phyloP scores from a whole-genome alignment of 805 yeast genomes.

The Komagataella populi region DNA sequence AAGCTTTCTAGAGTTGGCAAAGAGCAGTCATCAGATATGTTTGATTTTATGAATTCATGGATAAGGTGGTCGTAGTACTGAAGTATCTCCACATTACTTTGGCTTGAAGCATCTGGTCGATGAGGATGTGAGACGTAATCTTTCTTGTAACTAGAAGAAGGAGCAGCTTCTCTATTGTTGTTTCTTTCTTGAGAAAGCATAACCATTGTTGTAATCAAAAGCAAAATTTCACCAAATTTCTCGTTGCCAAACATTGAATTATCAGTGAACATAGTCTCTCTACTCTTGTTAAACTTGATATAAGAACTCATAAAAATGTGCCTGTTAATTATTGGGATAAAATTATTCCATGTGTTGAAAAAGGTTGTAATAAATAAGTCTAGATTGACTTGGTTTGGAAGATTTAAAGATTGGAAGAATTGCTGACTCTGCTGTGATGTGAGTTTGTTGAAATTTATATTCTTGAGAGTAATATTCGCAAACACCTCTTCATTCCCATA shows the following conservation, averaged over 20 bases:
- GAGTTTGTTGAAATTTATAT: slow-evolving; percentile 23
- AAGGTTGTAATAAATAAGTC: slow-evolving; percentile 57
- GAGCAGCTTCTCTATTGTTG: slow-evolving; percentile 4
- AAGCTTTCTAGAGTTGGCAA: slow-evolving; percentile 59
- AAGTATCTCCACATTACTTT: slow-evolving; percentile 17
- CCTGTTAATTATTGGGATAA: slow-evolving; percentile 58
- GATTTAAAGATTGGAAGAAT: slow-evolving; percentile 27
- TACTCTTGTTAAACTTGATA: slow-evolving; percentile 26
- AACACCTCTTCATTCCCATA: slow-evolving; percentile 19
- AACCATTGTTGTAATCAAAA: slow-evolving; percentile 36
- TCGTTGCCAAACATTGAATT: slow-evolving; percentile 30
- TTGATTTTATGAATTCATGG: slow-evolving; percentile 48
- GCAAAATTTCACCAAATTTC: slow-evolving; percentile 40
- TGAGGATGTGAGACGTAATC: background rate
- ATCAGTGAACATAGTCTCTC: slow-evolving; percentile 29
- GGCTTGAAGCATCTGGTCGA: slow-evolving; percentile 4
- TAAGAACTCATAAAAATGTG: slow-evolving; percentile 55
- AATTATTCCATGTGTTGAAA: slow-evolving; percentile 67
- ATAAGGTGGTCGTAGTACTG: slow-evolving; percentile 47
- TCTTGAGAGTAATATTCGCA: slow-evolving; percentile 16
- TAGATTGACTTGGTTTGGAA: slow-evolving; percentile 42
- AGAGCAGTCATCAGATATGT: slow-evolving; percentile 45
- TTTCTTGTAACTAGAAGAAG: background rate
- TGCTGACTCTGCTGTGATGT: slow-evolving; percentile 25
- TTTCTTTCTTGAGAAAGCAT: slow-evolving; percentile 24